Conservation (phyloP, 495 filamentous ascomycete genomes). For the Neurospora pannonica region DNA sequence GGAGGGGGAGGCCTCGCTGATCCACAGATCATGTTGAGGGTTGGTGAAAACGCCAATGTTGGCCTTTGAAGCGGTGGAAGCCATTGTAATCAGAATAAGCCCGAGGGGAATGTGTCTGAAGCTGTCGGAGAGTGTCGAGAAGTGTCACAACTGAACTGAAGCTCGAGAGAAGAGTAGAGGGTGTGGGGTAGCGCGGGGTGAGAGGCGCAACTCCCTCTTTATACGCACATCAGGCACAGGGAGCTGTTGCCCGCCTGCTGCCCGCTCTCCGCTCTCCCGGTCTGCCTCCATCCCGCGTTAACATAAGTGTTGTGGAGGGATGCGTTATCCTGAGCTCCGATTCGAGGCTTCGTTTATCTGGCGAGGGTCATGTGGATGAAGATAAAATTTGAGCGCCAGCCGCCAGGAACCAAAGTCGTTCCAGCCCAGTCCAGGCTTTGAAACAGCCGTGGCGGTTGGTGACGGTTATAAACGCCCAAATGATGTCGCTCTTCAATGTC, state of each 20-base stretch:
- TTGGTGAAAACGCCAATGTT: slow-evolving; percentile 97
- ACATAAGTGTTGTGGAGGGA: neutral
- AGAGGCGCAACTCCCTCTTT: neutral
- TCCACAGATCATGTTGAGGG: slow-evolving; percentile 83
- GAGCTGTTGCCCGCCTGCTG: neutral
- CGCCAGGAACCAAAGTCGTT: neutral
- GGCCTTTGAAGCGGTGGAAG: slow-evolving; percentile 44
- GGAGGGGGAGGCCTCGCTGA: slow-evolving; percentile 65
- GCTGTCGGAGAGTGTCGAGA: neutral
- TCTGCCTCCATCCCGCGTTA: neutral
- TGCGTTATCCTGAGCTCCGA: neutral
- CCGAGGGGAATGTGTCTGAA: neutral
- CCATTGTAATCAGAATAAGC: slow-evolving; percentile 2
- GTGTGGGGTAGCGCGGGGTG: slow-evolving; percentile 1
- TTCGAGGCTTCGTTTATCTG: neutral
- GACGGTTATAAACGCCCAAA: neutral
- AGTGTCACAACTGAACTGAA: neutral
- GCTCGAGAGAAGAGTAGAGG: slow-evolving; percentile 4
- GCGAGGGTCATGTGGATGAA: neutral
- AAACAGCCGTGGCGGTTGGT: neutral
- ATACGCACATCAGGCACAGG: neutral
- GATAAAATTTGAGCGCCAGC: neutral
- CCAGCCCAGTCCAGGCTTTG: neutral
- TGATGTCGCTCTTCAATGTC: neutral
- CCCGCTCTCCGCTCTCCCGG: neutral